A percentile compares a stretch with the other conserved stretches of the same genome.
Conservation (phyloP, 2,329 filamentous ascomycete genomes). For the Trichothecium roseum region DNA sequence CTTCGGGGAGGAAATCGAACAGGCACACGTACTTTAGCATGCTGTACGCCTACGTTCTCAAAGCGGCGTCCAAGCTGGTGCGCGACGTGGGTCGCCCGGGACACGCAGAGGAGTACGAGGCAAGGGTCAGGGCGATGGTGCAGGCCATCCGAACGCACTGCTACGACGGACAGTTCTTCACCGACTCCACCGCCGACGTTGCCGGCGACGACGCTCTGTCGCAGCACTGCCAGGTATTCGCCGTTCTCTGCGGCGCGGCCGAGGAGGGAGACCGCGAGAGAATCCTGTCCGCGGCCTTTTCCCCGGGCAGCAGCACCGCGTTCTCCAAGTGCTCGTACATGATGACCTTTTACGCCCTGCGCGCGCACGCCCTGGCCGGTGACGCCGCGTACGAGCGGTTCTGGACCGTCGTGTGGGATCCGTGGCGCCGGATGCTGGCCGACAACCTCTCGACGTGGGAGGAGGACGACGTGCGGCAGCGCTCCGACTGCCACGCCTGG, state of each 20-base stretch:
- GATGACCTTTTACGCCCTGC: conserved; percentile 10
- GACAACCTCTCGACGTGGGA: conserved; percentile 9
- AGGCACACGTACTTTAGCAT: conserved; percentile 10
- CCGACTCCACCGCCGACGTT: conserved; percentile 18
- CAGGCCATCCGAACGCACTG: conserved; percentile 16
- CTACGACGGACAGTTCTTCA: conserved; percentile 20
- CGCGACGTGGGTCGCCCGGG: conserved; percentile 19
- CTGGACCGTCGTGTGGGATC: conserved; percentile 8
- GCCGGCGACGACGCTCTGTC: conserved; percentile 15
- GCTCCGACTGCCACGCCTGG: conserved; percentile 12
- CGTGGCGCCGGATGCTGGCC: conserved; percentile 8
- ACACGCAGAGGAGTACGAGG: conserved; percentile 16
- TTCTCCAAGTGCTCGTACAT: conserved; percentile 4
- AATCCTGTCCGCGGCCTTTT: conserved; percentile 18
- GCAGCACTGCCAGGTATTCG: conserved; percentile 24
- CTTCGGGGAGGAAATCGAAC: conserved; percentile 20
- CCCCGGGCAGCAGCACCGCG: not conserved
- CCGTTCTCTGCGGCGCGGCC: conserved; percentile 18
- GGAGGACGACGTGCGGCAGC: conserved; percentile 9
- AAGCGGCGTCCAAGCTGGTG: conserved; percentile 18
- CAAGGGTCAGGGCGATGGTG: conserved; percentile 11
- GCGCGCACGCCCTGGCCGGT: conserved; percentile 6
- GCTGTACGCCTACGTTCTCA: conserved; percentile 25
- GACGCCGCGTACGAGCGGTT: conserved; percentile 6
- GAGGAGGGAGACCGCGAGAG: conserved; percentile 5